A percentile compares a stretch with the other conserved stretches of the same genome.
Conservation (phyloP, 192 early-diverging fungal species). For the Diversispora epigaea region DNA sequence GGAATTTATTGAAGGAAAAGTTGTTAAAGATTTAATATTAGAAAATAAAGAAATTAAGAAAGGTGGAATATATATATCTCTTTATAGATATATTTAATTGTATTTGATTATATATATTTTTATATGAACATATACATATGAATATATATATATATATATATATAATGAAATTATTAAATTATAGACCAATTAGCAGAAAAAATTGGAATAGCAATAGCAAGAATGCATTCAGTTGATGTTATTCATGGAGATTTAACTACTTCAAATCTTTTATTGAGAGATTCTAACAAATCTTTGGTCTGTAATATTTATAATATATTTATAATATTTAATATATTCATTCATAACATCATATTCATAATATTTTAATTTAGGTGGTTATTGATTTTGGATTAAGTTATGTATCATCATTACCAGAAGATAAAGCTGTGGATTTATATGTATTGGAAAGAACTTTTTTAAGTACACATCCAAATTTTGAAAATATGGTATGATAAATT, state of each 20-base stretch:
- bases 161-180: background rate
- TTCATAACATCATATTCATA: background rate
- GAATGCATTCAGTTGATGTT: constrained; percentile 83
- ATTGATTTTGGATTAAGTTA: constrained; percentile 98
- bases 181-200: constrained; percentile 46
- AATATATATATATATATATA: no score
- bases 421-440: constrained; percentile 98
- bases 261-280: constrained; percentile 84
- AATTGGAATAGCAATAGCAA: constrained; percentile 67
- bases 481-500: constrained; percentile 74
- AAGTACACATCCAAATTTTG: constrained; percentile 90
- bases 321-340: background rate
- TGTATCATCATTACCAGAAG: constrained; percentile 79
- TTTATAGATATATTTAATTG: no score
- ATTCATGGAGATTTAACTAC: constrained; percentile 98
- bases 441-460: constrained; percentile 92
- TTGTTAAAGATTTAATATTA: constrained; percentile 70
- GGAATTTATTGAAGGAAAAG: constrained; percentile 80
- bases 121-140: no score
- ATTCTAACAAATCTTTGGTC: constrained; percentile 52
- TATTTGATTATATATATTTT: no score
- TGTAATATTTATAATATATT: constrained; percentile 6
- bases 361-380: constrained; percentile 47
- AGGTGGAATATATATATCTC: background rate
- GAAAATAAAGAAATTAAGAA: constrained; percentile 31